Conservation (phyloP, 1,284 basidiomycete genomes). For the Microstroma glucosiphilum region DNA sequence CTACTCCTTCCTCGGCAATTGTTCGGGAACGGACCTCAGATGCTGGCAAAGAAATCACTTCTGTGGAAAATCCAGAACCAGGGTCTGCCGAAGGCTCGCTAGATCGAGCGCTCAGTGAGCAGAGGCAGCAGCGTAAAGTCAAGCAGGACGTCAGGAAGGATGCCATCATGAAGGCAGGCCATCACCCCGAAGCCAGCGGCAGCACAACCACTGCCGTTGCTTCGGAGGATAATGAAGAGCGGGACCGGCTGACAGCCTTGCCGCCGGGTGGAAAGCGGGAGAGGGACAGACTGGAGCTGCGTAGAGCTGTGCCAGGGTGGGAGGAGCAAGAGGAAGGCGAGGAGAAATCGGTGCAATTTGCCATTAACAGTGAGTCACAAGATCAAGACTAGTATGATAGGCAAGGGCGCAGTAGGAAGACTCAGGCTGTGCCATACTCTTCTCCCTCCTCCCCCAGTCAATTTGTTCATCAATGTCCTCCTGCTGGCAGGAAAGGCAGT, state of each 20-base stretch:
- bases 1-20: neutral
- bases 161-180: neutral
- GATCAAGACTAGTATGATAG: no score
- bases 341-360: constrained; percentile 36
- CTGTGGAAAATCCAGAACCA: neutral
- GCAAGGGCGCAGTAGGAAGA: neutral
- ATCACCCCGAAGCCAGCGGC: neutral
- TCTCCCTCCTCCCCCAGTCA: constrained; percentile 8
- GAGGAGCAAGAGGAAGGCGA: constrained; percentile 34
- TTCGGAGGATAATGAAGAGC: neutral
- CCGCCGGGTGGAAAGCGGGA: constrained; percentile 17
- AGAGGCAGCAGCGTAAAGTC: neutral
- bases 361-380: constrained; percentile 32
- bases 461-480: constrained; percentile 53
- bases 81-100: neutral
- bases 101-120: constrained; percentile 5
- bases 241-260: constrained; percentile 1
- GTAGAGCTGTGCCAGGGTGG: constrained; percentile 42
- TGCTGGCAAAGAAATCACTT: neutral
- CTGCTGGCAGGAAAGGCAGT: constrained; percentile 56
- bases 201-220: no score
- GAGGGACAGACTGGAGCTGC: constrained; percentile 36
- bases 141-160: neutral
- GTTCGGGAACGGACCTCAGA: no score
- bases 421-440: neutral